Base-by-base conservation (phyloP, 2,329 filamentous ascomycete species). In the Colletotrichum limetticola region DNA sequence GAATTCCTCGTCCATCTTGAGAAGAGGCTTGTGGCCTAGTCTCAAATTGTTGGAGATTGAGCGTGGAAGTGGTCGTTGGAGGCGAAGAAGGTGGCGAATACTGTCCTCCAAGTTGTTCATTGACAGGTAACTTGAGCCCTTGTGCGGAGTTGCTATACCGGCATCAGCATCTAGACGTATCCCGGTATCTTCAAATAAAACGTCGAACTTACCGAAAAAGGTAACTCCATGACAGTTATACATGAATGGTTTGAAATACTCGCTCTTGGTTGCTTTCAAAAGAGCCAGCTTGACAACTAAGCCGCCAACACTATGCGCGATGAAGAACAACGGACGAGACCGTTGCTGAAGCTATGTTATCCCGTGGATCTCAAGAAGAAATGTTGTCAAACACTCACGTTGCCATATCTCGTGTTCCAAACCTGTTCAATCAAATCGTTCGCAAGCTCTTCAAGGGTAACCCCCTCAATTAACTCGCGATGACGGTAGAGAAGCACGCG, bases 41-140 rank as follows among this genome's bases (percentile, higher is more conserved):
- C 84, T 85, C 0, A 92, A 81, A 8, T 88, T 83, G 3, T 86
- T 80, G 0, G 86, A 86, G 2, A 92, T 81, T 0, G 86, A 86
- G 1, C 78, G 77, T 0, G 89, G 89, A 6, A 91, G 80, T 0
- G 88, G 85, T 16, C 81, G 78, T 11, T 88, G 84, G 0, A 91
- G 81, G 55, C 86, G 85, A 6, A 92, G 83, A 5, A 91, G 77
- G 3, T 79, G 80, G 62, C 86, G 85, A 32, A 92, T 90, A 76
- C 88, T 89, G 19, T 84, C 78, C 12, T 86, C 85, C n/a, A 91
- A 84, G 56, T 86, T 86, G 0, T 83, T 83, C 82, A 90, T 90
- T 2, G 89, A 90, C 75, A 92, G 84, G 76, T 91, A 91, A 56
- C 87, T 91, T 0, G 90, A 91, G 3, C 90, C 90, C 22, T 89